phyloP scores from a whole-genome alignment of 2,329 filamentous ascomycete species.

The Xylariaceae sp. region DNA sequence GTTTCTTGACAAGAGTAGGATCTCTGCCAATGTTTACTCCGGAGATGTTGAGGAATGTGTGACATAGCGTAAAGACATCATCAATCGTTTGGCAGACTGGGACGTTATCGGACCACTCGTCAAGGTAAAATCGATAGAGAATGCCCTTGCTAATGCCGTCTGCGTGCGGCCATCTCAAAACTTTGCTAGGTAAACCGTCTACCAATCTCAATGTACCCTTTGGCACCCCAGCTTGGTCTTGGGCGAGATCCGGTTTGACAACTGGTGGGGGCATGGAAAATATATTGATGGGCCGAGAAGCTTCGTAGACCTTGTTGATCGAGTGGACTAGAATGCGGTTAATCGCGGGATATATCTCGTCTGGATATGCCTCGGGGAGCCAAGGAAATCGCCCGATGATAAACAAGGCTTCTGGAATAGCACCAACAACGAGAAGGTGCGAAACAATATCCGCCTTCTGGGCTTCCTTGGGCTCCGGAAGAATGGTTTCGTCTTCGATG shows the following conservation, averaged over 20 bases:
- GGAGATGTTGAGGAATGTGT: conserved; percentile 77
- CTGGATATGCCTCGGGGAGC: conserved; percentile 79
- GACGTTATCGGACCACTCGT: conserved; percentile 92
- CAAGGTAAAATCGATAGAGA: conserved; percentile 94
- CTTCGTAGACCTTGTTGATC: conserved; percentile 65
- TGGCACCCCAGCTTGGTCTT: conserved; percentile 62
- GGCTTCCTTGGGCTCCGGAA: conserved; percentile 67
- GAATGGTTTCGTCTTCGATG: conserved; percentile 45
- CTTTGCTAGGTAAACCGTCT: conserved; percentile 58
- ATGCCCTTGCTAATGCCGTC: conserved; percentile 74
- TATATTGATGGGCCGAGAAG: conserved; percentile 34
- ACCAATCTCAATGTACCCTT: conserved; percentile 65
- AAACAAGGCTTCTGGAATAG: conserved; percentile 87
- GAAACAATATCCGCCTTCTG: conserved; percentile 84
- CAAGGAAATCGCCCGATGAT: conserved; percentile 90
- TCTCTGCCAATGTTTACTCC: conserved; percentile 90
- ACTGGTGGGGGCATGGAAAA: conserved; percentile 34
- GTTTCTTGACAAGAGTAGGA: conserved; percentile 68
- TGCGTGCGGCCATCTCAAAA: conserved; percentile 77
- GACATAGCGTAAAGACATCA: conserved; percentile 83
- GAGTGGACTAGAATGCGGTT: conserved; percentile 83
- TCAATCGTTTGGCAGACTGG: conserved; percentile 87
- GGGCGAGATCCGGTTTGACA: conserved; percentile 40
- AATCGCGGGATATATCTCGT: conserved; percentile 69
- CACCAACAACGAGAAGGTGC: conserved; percentile 83